Evolutionary conservation across 345 rosid genomes (phyloP).

Genomic region (Lumnitzera littorea): DNA sequence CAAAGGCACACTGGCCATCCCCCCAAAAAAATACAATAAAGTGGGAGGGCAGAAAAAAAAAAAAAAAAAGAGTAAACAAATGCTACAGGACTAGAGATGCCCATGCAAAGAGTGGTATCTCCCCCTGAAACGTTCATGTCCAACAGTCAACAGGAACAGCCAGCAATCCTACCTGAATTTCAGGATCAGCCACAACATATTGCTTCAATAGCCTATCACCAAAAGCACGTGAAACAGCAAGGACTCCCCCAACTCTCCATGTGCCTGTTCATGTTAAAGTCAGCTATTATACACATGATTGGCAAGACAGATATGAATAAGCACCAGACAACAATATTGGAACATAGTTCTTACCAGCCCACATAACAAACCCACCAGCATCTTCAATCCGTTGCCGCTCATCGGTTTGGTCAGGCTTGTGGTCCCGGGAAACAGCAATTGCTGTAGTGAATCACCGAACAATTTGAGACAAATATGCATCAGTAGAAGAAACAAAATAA

Average conservation of each 20-base stretch:
- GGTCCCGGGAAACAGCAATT: conserved; percentile 23
- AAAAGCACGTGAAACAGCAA: conserved; percentile 49
- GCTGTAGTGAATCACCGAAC: conserved; percentile 18
- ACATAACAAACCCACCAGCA: conserved; percentile 27
- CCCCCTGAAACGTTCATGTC: background rate
- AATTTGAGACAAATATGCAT: background rate
- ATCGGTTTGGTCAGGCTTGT: conserved; percentile 22
- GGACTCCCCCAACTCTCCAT: conserved; percentile 19
- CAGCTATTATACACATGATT: background rate
- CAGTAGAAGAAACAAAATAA: background rate
- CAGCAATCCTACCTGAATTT: conserved; percentile 36
- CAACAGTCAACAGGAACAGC: background rate
- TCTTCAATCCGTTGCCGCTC: conserved; percentile 23
- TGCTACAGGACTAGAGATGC: too few relatives aligned
- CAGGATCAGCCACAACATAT: conserved; percentile 62
- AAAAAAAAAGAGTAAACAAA: too few relatives aligned
- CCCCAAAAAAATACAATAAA: too few relatives aligned
- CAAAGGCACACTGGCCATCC: background rate
- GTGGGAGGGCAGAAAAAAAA: too few relatives aligned
- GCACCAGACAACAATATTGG: background rate
- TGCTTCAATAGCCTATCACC: conserved; percentile 52
- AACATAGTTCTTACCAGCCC: conserved; percentile 24
- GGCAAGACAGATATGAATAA: background rate
- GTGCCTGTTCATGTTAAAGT: conserved; percentile 5
- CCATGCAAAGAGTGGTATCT: background rate